These are phyloP conservation scores for Cryptosporidium muris DNA, from an alignment of 169 alveolate species.

Conservation along the genomic window DNA sequence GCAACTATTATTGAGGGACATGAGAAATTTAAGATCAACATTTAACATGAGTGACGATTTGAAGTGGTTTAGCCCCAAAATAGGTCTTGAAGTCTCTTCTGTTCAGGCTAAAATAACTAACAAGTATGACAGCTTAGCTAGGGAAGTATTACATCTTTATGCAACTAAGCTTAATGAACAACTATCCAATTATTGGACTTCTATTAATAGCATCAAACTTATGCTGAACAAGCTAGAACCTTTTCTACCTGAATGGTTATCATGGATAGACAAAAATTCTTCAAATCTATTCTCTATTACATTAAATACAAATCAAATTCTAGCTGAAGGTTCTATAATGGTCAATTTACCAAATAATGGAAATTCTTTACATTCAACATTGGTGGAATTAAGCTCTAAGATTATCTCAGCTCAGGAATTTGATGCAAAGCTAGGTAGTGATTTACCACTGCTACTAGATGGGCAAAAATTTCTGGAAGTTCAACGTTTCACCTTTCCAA, in stretches of 20 bases:
- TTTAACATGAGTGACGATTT: slow-evolving; percentile 38
- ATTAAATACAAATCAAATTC: slow-evolving; percentile 78
- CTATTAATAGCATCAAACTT: slow-evolving; percentile 8
- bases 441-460: slow-evolving; percentile 88
- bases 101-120: slow-evolving; percentile 82
- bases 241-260: slow-evolving; percentile 65
- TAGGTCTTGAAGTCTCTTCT: slow-evolving; percentile 89
- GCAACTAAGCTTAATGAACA: slow-evolving; percentile 88
- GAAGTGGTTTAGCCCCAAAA: slow-evolving; percentile 79
- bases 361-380: slow-evolving; percentile 74
- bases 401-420: slow-evolving; percentile 90
- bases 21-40: slow-evolving; percentile 74
- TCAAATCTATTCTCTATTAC: slow-evolving; percentile 71
- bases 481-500: slow-evolving; percentile 90
- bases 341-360: slow-evolving; percentile 77
- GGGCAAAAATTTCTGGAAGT: slow-evolving; percentile 87
- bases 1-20: slow-evolving; percentile 93
- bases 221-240: slow-evolving; percentile 41
- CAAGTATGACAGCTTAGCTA: slow-evolving; percentile 94
- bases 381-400: slow-evolving; percentile 81
- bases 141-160: slow-evolving; percentile 91
- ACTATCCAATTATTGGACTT: slow-evolving; percentile 69
- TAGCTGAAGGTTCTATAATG: slow-evolving; percentile 74
- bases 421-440: slow-evolving; percentile 82
- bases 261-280: slow-evolving; percentile 74